These are phyloP conservation scores for Syzygium aromaticum DNA, from an alignment of 345 rosid species.

Conservation along the genomic window DNA sequence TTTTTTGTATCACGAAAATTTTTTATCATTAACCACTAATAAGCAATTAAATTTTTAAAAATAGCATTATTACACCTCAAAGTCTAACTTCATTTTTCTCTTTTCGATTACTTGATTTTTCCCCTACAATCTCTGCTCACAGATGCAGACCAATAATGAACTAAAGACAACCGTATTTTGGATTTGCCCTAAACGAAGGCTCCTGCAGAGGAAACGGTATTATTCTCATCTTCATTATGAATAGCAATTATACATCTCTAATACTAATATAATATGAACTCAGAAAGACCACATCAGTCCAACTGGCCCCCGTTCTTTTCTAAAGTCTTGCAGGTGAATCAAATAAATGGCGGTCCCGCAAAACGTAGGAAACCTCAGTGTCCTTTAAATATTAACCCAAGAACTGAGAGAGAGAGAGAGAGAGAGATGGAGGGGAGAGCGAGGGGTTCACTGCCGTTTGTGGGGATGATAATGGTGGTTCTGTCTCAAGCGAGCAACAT, in stretches of 20 bases:
- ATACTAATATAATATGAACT: no score
- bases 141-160: background rate
- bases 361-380: background rate
- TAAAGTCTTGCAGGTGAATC: background rate
- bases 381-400: background rate
- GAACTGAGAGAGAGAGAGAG: background rate
- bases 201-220: background rate
- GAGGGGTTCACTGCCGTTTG: conserved; percentile 4
- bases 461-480: conserved; percentile 48
- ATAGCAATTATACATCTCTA: background rate
- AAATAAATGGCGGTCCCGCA: background rate
- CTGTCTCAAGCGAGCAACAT: conserved; percentile 53
- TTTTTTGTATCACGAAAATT: no score
- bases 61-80: no score
- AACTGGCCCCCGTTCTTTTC: background rate
- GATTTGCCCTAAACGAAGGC: background rate
- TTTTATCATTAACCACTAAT: no score
- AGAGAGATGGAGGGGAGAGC: background rate
- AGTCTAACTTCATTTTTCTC: no score
- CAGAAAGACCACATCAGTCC: background rate
- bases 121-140: background rate
- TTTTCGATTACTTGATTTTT: no score
- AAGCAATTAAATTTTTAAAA: no score
- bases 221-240: background rate
- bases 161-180: background rate